Evolutionary conservation across 83 land plant genomes (phyloP), one percentile per base, ranked within the genome.

Genomic region (Picea mariana): DNA sequence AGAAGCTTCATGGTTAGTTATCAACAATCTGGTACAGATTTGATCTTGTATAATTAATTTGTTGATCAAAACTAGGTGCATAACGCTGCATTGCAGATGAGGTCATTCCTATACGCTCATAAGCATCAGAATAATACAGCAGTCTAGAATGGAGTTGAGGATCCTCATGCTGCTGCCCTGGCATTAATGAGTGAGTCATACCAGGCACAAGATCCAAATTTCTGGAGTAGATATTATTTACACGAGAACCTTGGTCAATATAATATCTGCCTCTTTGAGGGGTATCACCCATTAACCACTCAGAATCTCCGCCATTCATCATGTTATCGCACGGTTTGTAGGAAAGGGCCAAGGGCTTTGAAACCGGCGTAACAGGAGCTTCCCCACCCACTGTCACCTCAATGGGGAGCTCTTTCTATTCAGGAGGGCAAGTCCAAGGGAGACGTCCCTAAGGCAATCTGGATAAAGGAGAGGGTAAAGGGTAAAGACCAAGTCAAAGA

Each of bases 41-140:
- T 73, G 26, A 20, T 55, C 82, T 81, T 26, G 73, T 26, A 63
- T 79, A 78, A 69, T 88, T 81, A 20, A 78, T 69, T 6, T 75
- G 17, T 18, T 83, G 89, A 64, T 84, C 88, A 12, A 88, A 83
- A 9, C 81, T 87, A 31, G 90, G 87, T 0, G 84, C 84, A 72
- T 85, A 86, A 34, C 85, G 80, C 26, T 86, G 80, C 55, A 69
- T 82, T 52, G 80, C 83, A 23, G 93, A 72, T 65, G 78, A 60
- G 72, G 44, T 71, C 60, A 81, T 58, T 34, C 65, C 72, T 20
- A 20, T 12, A 52, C 27, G 80, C 21, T 34, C 49, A 9, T 40
- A 71, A 71, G 75, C 16, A 17, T 71, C 75, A 7, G 75, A 71
- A 40, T 17, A 40, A 40, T 71, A 71, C 13, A 40, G 18, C 18